Conservation (phyloP, 2,329 filamentous ascomycete genomes). For the Canariomyces notabilis region DNA sequence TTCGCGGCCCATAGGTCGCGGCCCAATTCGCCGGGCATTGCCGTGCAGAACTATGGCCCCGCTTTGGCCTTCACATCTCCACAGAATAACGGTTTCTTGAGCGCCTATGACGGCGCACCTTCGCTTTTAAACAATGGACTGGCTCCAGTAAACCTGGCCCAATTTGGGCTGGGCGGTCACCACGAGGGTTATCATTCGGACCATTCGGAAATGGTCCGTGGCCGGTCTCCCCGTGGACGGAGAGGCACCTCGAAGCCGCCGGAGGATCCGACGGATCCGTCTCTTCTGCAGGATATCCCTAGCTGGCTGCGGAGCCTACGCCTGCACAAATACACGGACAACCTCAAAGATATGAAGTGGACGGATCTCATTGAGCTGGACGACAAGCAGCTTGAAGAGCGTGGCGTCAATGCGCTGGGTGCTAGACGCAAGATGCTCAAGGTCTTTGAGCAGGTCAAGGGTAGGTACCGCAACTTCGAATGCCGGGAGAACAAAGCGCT, state of each 20-base stretch:
- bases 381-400: slow-evolving; percentile 86
- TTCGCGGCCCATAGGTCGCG: slow-evolving; percentile 71
- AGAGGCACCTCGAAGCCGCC: slow-evolving; percentile 95
- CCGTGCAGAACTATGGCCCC: slow-evolving; percentile 65
- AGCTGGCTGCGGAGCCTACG: slow-evolving; percentile 91
- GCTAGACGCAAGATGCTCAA: slow-evolving; percentile 97
- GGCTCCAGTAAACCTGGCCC: slow-evolving; percentile 63
- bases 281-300: slow-evolving; percentile 88
- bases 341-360: slow-evolving; percentile 97
- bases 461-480: slow-evolving; percentile 35
- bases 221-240: slow-evolving; percentile 85
- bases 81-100: slow-evolving; percentile 90
- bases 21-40: slow-evolving; percentile 81
- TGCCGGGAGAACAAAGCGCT: neutral
- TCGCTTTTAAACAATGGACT: slow-evolving; percentile 68
- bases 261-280: slow-evolving; percentile 91
- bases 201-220: slow-evolving; percentile 84
- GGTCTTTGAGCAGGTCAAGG: slow-evolving; percentile 95
- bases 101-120: slow-evolving; percentile 74
- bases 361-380: slow-evolving; percentile 86
- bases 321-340: slow-evolving; percentile 98
- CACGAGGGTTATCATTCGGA: slow-evolving; percentile 89
- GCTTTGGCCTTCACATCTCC: slow-evolving; percentile 76
- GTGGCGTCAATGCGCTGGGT: slow-evolving; percentile 90
- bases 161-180: slow-evolving; percentile 63